Base-by-base conservation (phyloP, 108 stramenopile species). In the Cyclostephanos tholiformis region DNA sequence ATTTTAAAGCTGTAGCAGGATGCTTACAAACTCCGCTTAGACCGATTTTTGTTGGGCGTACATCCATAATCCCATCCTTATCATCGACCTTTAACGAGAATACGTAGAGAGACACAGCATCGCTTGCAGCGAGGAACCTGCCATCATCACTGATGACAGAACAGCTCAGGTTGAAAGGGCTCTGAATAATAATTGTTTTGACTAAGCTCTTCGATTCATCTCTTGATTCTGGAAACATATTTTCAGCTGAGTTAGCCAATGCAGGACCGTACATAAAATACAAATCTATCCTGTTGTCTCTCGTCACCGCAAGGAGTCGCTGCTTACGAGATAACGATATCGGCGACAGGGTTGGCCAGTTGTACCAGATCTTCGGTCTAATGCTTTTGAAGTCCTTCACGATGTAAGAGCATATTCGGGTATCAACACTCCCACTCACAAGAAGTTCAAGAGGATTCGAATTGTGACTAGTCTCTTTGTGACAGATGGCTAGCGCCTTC, bases 361-460 rank as follows among this genome's bases (percentile, higher is more conserved):
- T 89, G 68, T 87, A 93, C 76, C 84, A 77, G 30, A 86, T 85
- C 50, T 83, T 85, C 17, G 95, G 90, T 11, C 92, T 81, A 23
- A 65, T 68, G 32, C 79, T 80, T 52, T 76, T 51, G 75, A 97
- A 96, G 43, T 86, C 78, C 11, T 71, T 60, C 1, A 89, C 90
- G 14, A 82, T 67, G 70, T 94, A 94, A 16, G 90, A 83, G 58
- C 94, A 96, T 13, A 97, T 56, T 76, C 93, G 92, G 2, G 96
- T 96, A 84, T 97, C 97, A 13, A 95, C 77, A 44, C 97, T 92
- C 12, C 87, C 96, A 55, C 92, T 95, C 22, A 90, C 83, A 19
- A 97, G 80, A 38, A 94, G 71, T 67, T 94, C 91, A 22, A 69
- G 51, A 22, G 60, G 65, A 46, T 68, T 65, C 7, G 46, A 62